Base-by-base conservation (phyloP, 805 yeast genomes). In the Barnettozyma wickerhamii region DNA sequence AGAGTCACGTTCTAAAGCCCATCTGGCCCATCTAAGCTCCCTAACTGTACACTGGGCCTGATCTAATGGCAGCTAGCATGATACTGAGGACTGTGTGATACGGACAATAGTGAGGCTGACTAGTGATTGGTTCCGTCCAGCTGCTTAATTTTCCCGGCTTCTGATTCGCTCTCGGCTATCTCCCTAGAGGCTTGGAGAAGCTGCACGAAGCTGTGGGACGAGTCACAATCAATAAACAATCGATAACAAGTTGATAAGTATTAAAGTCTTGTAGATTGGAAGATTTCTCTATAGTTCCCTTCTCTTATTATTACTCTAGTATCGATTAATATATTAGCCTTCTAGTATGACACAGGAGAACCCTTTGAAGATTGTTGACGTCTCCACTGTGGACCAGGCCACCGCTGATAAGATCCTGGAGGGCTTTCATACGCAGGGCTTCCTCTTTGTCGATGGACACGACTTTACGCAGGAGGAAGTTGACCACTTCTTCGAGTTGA, bases 361-460 rank as follows among this genome's bases (percentile, higher is more conserved):
- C 47, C 81, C 81, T 2, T 60, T 79, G 24, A 64, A 77, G 49
- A 67, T 77, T 6, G 71, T 84, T 23, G 88, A 84, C 50, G 70
- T 84, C 20, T 63, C 79, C n/a, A 48, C 57, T 7, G 47, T 63
- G 15, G 62, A 66, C 37, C 57, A 59, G 19, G 41, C 51, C 6
- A 70, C 81, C 0, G 83, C 79, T 1, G 67, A 65, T 7, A 63
- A 71, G 42, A 66, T 84, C 19, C 65, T 80, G 4, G 63, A 68
- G 7, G 86, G 86, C 2, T 83, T 83, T 10, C 62, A 71, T n/a
- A 60, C 74, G 3, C 81, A 79, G 47, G 88, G 88, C 1, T 81
- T 81, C 52, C 60, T 81, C 13, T 79, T 79, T 42, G 66, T 81
- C 5, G 84, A 80, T 49, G 88, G 88, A 6, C 83, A 80, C 48